phyloP scores from a whole-genome alignment of 148 eudicot species.

The Camellia lanceoleosa region DNA sequence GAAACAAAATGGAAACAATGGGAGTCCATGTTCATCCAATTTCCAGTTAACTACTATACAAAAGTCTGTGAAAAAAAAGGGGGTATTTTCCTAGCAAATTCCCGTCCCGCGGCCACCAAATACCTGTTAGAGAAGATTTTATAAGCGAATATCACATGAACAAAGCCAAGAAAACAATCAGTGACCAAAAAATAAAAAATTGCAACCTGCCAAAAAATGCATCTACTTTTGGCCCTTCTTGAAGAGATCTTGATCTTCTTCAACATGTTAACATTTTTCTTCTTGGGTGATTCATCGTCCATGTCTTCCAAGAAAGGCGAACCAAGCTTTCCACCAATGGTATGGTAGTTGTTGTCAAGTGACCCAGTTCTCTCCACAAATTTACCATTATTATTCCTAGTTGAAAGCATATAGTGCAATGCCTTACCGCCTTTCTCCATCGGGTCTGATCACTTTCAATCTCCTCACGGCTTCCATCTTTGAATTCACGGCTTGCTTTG shows the following conservation, averaged over 20 bases:
- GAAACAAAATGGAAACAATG: neutral
- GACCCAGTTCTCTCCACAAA: slow-evolving; percentile 57
- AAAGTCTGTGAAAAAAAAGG: neutral
- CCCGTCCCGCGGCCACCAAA: neutral
- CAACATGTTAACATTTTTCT: slow-evolving; percentile 73
- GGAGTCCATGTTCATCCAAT: neutral
- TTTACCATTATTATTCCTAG: slow-evolving; percentile 48
- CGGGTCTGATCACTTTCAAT: slow-evolving; percentile 73
- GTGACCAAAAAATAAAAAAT: neutral
- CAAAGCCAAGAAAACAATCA: neutral
- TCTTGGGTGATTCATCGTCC: slow-evolving; percentile 71
- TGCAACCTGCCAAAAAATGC: slow-evolving; percentile 9
- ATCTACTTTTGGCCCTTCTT: slow-evolving; percentile 70
- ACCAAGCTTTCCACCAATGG: slow-evolving; percentile 59
- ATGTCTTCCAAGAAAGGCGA: slow-evolving; percentile 67
- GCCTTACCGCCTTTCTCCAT: slow-evolving; percentile 98
- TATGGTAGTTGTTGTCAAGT: slow-evolving; percentile 48
- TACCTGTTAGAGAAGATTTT: slow-evolving; percentile 6
- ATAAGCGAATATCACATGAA: neutral
- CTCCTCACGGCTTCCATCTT: slow-evolving; percentile 77
- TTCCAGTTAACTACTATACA: slow-evolving; percentile 13
- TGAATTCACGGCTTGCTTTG: slow-evolving; percentile 55
- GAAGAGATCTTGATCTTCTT: slow-evolving; percentile 68
- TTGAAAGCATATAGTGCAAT: slow-evolving; percentile 74
- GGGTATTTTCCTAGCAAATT: neutral